Percentiles rank a stretch among this genome's conserved stretches.
Conservation (phyloP, 768 basidiomycete species). For the Fomitopsis serialis region DNA sequence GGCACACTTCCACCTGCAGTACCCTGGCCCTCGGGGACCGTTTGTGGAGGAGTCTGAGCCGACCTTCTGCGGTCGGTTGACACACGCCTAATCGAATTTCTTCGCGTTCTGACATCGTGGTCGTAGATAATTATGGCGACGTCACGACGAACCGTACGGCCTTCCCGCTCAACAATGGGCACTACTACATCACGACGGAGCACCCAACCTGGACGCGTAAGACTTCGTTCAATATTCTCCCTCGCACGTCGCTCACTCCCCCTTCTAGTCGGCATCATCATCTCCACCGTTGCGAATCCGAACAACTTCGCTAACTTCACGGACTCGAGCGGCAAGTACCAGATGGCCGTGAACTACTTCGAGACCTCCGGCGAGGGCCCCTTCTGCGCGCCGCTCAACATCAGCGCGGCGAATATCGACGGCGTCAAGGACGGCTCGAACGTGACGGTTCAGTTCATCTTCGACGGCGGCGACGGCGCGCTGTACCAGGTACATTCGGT, state of each 20-base stretch:
- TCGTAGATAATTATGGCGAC: conserved; percentile 56
- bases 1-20: conserved; percentile 78
- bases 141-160: conserved; percentile 50
- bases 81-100: too few species aligned
- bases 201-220: conserved; percentile 59
- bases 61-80: conserved; percentile 58
- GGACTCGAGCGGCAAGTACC: conserved; percentile 28
- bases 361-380: conserved; percentile 49
- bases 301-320: conserved; percentile 62
- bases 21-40: conserved; percentile 65
- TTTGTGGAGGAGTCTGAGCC: conserved; percentile 59
- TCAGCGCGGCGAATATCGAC: conserved; percentile 42
- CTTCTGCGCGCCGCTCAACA: conserved; percentile 64
- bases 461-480: conserved; percentile 62
- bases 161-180: conserved; percentile 63
- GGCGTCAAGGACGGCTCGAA: conserved; percentile 58
- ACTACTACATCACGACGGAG: conserved; percentile 60
- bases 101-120: neutral
- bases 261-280: conserved; percentile 40
- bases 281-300: conserved; percentile 54
- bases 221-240: conserved; percentile 5
- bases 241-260: neutral
- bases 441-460: conserved; percentile 68
- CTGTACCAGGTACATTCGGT: conserved; percentile 58
- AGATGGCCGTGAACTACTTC: conserved; percentile 42